phyloP scores from a whole-genome alignment of 2,329 filamentous ascomycete species.

The Sclerotinia borealis region DNA sequence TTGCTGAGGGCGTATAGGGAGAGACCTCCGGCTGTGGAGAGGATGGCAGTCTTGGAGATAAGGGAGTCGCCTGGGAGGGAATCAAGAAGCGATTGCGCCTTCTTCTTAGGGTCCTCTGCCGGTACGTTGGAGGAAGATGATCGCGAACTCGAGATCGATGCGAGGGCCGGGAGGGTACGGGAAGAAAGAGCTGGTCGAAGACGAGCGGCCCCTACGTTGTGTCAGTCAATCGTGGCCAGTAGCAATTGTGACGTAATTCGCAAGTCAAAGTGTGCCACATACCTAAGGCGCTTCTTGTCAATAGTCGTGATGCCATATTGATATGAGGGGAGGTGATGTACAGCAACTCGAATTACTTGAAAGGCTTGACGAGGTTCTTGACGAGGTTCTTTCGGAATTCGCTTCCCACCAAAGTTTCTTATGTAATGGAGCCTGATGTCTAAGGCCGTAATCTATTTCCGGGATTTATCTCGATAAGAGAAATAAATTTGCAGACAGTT shows the following conservation, averaged over 20 bases:
- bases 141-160: constrained; percentile 59
- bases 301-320: constrained; percentile 89
- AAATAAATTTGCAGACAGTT: constrained; percentile 6
- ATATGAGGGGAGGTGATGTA: constrained; percentile 51
- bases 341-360: constrained; percentile 29
- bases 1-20: constrained; percentile 96
- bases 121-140: constrained; percentile 71
- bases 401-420: constrained; percentile 17
- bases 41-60: constrained; percentile 92
- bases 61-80: constrained; percentile 86
- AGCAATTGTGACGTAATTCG: constrained; percentile 20
- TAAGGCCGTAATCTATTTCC: background rate
- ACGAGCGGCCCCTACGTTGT: constrained; percentile 67
- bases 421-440: background rate
- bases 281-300: constrained; percentile 94
- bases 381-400: constrained; percentile 22
- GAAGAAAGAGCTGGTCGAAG: constrained; percentile 75
- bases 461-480: constrained; percentile 10
- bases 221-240: constrained; percentile 27
- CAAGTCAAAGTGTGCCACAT: constrained; percentile 41
- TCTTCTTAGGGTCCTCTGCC: constrained; percentile 86
- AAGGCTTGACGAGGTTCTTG: constrained; percentile 25
- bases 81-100: constrained; percentile 93
- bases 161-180: constrained; percentile 69
- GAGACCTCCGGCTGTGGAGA: constrained; percentile 85